Base-by-base conservation (phyloP, 495 filamentous ascomycete species). In the Aspergillus nanangensis region DNA sequence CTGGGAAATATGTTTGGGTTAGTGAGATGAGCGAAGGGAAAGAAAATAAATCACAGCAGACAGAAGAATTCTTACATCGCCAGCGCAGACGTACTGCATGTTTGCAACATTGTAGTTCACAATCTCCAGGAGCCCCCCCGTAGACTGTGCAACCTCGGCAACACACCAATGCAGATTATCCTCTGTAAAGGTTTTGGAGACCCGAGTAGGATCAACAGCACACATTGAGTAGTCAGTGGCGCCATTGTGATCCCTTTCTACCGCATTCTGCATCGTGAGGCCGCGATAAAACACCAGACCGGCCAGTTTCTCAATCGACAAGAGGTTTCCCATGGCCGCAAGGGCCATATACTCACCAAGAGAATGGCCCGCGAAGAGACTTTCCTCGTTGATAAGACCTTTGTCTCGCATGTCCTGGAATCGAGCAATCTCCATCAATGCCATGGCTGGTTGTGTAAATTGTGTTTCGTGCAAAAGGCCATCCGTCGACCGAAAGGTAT, bases 21-120 rank as follows among this genome's bases (percentile, higher is more conserved):
- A n/a, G n/a, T n/a, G 27, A 38, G 5, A 44, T 75, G 61, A 74
- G 65, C 5, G 23, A 7, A 29, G 7, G 25, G 25, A 11, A 11
- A 11, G 5, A 7, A 29, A 11, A 11, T 7, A n/a, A n/a, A n/a
- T 7, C 5, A 29, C 5, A 29, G 11, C 5, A 29, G 11, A 29
- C 5, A 29, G 11, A 31, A 7, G 10, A n/a, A n/a, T n/a, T n/a
- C 62, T 69, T 62, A 70, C 65, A 71, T 98, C 93, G 66, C 93
- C 93, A 56, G 93, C 93, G 57, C 89, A 93, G 51, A 98, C 93
- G 62, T 98, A 98, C 65, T 98, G 93, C 87, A 88, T 86, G 73
- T 98, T 96, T 57, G 90, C 86, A 53, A 98, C 88, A 70, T 98
- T 98, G 78, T 88, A 93, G 69, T 98, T 98, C 79, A 98, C 93